Evolutionary conservation across 2,329 filamentous ascomycete genomes (phyloP).

Genomic region (Xylaria multiplex): DNA sequence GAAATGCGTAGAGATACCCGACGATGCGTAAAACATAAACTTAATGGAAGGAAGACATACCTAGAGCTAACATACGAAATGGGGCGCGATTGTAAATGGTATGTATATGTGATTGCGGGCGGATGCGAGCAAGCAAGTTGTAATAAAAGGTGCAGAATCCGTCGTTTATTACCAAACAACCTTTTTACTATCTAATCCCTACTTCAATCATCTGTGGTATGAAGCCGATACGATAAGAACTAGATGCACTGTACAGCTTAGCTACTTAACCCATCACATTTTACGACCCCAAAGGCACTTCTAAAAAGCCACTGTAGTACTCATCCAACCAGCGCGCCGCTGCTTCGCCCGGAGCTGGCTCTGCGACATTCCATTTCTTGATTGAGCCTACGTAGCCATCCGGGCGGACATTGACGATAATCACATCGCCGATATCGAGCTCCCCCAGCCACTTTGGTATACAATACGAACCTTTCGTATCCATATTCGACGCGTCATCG

Average conservation of each 20-base stretch:
- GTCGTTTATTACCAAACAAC: no score
- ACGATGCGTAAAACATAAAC: no score
- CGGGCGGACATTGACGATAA: slow-evolving; percentile 43
- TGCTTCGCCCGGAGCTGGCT: slow-evolving; percentile 56
- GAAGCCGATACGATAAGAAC: no score
- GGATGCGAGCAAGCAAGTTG: no score
- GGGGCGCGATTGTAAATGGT: no score
- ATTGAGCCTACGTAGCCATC: slow-evolving; percentile 48
- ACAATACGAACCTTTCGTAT: slow-evolving; percentile 42
- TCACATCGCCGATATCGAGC: slow-evolving; percentile 39
- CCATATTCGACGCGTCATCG: slow-evolving; percentile 44
- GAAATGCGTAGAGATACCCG: no score
- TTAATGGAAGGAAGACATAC: no score
- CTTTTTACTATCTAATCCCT: no score
- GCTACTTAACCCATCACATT: background rate
- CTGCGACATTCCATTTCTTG: slow-evolving; percentile 39
- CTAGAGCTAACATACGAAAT: no score
- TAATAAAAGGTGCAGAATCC: no score
- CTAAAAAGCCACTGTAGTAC: slow-evolving; percentile 65
- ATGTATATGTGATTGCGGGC: no score
- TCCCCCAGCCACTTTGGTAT: slow-evolving; percentile 45
- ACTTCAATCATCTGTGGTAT: no score
- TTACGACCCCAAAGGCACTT: slow-evolving; percentile 42
- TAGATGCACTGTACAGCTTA: background rate
- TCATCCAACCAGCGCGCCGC: slow-evolving; percentile 65